Evolutionary conservation across 2,329 filamentous ascomycete species (phyloP), one percentile per base, ranked within the genome.

Genomic region (Penicillium janthinellum): DNA sequence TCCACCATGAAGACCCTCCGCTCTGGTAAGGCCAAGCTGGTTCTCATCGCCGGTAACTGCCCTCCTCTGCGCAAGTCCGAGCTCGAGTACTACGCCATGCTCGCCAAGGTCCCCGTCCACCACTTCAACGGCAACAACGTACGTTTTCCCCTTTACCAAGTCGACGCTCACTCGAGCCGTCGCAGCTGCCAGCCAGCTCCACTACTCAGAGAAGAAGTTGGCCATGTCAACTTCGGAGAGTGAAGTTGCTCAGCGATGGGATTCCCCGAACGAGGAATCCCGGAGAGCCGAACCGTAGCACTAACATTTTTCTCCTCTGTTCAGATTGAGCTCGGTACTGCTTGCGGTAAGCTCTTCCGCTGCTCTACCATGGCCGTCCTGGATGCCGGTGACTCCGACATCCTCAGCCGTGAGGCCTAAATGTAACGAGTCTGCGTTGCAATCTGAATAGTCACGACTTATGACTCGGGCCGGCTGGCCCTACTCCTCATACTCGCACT

Each of bases 81-180:
- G 87, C 89, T 97, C 67, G 94, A 98, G 85, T 98, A 86, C 83
- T 92, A 93, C 85, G 87, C 87, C 79, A 96, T 96, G 92, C 82
- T 96, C 76, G 89, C 89, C 81, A 96, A 98, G 89, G 91, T 90
- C 75, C 88, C 90, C 70, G 95, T 98, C 76, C 95, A 99, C 87
- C 95, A 99, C 87, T 98, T 97, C 85, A 87, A 87, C 73, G 95
- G 95, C 77, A 97, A 96, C 89, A 99, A 98, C 88, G 95, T 98
- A 90, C 90, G 95, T 92, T 41, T 37, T 57, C 50, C 54, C 58
- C 37, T 15, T 45, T 54, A 54, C 60, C 52, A 56, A 62, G 65
- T 54, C 65, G 61, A 58, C 53, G 54, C 45, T 54, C 60, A 45
- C 17, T 39, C 2, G 52, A 58, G 61, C 45, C 39, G 62, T 62